A percentile compares a stretch with the other conserved stretches of the same genome.
These are phyloP conservation scores for Diplodia mutila DNA, from an alignment of 2,329 filamentous ascomycete species.

Conservation along the genomic window DNA sequence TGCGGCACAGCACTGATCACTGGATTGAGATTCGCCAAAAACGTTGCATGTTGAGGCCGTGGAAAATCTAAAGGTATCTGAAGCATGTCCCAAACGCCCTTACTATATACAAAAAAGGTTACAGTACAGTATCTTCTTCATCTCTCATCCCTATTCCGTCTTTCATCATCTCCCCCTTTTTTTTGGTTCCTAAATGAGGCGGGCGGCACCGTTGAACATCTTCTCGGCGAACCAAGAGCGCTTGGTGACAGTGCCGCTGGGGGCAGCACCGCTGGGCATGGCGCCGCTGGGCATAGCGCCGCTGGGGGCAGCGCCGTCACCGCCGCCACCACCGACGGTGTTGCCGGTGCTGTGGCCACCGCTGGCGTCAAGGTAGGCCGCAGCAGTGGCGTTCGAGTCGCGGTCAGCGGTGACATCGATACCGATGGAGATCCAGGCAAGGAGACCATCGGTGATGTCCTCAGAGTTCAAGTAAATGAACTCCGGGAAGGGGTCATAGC, in stretches of 20 bases:
- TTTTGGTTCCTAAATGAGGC: no score
- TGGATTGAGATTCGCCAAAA: background rate
- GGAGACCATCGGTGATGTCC: conserved; percentile 34
- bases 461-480: conserved; percentile 53
- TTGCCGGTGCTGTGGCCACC: conserved; percentile 25
- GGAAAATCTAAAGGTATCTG: conserved; percentile 6
- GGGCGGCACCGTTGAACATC: conserved; percentile 18
- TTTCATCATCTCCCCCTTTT: background rate
- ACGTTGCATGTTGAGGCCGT: background rate
- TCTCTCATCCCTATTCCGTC: background rate
- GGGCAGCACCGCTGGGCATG: conserved; percentile 14
- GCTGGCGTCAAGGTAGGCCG: conserved; percentile 23
- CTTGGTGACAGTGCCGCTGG: conserved; percentile 2
- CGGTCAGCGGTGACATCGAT: conserved; percentile 19
- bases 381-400: conserved; percentile 11
- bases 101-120: conserved; percentile 1
- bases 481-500: conserved; percentile 58
- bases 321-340: conserved; percentile 15
- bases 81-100: conserved; percentile 10
- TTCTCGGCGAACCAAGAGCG: conserved; percentile 16
- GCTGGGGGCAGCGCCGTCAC: background rate
- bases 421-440: conserved; percentile 36
- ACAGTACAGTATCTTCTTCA: background rate
- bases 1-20: background rate
- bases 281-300: conserved; percentile 12